Conservation (phyloP, 192 early-diverging fungal genomes). For the Geranomyces variabilis region DNA sequence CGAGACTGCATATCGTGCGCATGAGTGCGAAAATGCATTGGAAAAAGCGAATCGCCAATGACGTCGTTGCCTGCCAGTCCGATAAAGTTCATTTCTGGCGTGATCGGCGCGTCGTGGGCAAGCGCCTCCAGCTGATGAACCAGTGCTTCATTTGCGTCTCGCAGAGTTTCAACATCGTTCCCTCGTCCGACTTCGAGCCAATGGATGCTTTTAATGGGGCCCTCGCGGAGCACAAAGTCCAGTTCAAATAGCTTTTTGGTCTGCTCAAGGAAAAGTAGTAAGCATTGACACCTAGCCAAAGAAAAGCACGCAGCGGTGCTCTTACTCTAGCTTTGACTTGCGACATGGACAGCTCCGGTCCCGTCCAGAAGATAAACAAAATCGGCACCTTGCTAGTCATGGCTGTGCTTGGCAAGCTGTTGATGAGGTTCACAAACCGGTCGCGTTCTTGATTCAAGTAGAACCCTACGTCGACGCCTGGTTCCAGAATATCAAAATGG, state of each 20-base stretch:
- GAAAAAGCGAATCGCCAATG: slow-evolving; percentile 1
- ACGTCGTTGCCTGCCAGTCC: slow-evolving; percentile 6
- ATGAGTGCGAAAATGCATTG: neutral
- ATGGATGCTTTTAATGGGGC: neutral
- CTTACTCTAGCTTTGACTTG: slow-evolving; percentile 13
- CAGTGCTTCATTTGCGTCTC: neutral
- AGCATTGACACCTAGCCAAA: neutral
- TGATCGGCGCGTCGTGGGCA: neutral
- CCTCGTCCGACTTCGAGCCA: slow-evolving; percentile 13
- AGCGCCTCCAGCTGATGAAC: neutral
- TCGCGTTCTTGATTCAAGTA: slow-evolving; percentile 17
- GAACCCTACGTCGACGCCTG: neutral
- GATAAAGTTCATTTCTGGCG: slow-evolving; percentile 21
- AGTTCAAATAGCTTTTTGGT: slow-evolving; percentile 4
- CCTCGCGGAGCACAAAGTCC: neutral
- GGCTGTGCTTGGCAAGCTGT: neutral
- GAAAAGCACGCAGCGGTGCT: neutral
- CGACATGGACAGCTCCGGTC: neutral
- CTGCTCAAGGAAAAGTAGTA: neutral
- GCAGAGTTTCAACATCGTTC: neutral
- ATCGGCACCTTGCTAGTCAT: neutral
- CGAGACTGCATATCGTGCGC: slow-evolving; percentile 5
- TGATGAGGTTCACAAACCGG: slow-evolving; percentile 26
- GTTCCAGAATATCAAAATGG: slow-evolving; percentile 32
- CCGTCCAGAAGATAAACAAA: slow-evolving; percentile 15